Base-by-base conservation (phyloP, 2,329 filamentous ascomycete species). In the Zarea fungicola region DNA sequence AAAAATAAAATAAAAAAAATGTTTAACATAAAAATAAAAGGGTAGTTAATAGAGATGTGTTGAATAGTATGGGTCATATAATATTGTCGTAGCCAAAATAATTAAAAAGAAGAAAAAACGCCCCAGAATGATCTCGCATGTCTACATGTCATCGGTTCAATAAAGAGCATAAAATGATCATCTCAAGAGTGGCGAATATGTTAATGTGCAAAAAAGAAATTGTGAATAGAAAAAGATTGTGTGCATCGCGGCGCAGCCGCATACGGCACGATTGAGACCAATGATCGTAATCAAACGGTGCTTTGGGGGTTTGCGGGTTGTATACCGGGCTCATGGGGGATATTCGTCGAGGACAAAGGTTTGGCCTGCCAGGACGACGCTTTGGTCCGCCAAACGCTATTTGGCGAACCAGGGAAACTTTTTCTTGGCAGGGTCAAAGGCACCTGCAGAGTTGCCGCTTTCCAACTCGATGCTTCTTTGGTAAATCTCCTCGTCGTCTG, bases 401-500 rank as follows among this genome's bases (percentile, higher is more conserved):
- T 78, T 81, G 57, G 75, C 72, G 63, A 84, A 79, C 81, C 81
- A 85, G 10, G 78, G 77, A 57, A 84, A 84, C 62, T 83, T 84
- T 69, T 83, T 84, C 69, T 78, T 84, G 48, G 67, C 64, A 22
- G 71, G 63, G 40, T 83, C 80, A 14, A 67, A 59, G 5, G 67
- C 56, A 6, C 70, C 65, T 1, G 42, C 13, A 8, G 71, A 71
- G 13, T 71, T 67, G 5, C 62, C 66, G 41, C 74, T 78, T 62
- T 85, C 81, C 16, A 84, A 69, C 50, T 78, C 70, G 11, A 81
- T 54, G 61, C 80, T 84, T 48, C 80, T 73, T 59, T 83, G 78
- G 58, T 84, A 84, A 34, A 84, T 78, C 50, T 84, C 81, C 80
- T 96, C 92, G 58, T 95, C 89, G 68, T 96, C 90, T 48, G 83